Evolutionary conservation across 1,284 basidiomycete genomes (phyloP).

Genomic region (Puccinia brachypodii): DNA sequence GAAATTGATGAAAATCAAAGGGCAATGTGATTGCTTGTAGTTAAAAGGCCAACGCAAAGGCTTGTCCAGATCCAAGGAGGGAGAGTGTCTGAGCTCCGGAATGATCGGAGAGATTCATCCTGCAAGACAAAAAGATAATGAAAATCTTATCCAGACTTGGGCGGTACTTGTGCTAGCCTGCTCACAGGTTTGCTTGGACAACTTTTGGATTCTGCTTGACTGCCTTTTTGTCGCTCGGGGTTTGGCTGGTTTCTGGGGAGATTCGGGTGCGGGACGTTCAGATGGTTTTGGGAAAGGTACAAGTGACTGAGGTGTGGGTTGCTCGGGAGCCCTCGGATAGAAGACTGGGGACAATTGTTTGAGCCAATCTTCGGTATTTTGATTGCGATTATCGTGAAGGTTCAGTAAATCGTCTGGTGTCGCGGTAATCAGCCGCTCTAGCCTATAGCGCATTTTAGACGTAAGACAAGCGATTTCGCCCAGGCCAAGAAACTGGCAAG

Average conservation of each 20-base stretch:
- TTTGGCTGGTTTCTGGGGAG: neutral
- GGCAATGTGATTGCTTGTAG: neutral
- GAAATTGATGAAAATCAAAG: constrained; percentile 6
- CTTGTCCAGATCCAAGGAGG: neutral
- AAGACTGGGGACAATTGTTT: too few species aligned
- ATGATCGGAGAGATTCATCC: neutral
- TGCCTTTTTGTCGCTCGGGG: neutral
- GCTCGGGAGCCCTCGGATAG: too few species aligned
- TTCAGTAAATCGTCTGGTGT: neutral
- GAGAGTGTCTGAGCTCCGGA: neutral
- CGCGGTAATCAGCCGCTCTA: neutral
- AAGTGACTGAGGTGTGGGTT: too few species aligned
- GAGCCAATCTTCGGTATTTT: neutral
- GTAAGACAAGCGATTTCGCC: neutral
- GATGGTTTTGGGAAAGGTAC: neutral
- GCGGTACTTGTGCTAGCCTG: neutral
- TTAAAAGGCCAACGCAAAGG: neutral
- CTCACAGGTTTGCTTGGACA: neutral
- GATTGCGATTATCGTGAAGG: neutral
- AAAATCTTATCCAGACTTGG: neutral
- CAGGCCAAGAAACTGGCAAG: neutral
- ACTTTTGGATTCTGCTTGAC: neutral
- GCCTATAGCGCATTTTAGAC: neutral
- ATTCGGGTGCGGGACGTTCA: neutral
- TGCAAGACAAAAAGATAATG: constrained; percentile 2